phyloP scores from a whole-genome alignment of 1,139 yeast genomes.

The Geotrichum klebahnii region DNA sequence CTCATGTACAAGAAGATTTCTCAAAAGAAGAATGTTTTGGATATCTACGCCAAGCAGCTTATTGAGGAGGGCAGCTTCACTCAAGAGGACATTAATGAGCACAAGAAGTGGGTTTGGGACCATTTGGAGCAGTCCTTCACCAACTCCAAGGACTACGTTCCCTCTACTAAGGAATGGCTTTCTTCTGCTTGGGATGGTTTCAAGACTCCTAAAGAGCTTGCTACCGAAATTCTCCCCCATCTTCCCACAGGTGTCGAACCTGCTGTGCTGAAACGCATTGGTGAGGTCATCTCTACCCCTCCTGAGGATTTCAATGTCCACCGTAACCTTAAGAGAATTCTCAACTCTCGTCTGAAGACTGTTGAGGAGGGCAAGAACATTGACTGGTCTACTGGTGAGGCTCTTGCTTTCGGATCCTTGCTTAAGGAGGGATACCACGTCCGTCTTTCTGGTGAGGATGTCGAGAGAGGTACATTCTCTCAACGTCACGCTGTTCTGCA shows the following conservation, averaged over 20 bases:
- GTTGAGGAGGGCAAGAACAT: constrained; percentile 88
- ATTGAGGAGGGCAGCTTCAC: constrained; percentile 85
- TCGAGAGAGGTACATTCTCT: constrained; percentile 99
- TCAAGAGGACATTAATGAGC: constrained; percentile 85
- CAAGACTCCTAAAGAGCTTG: constrained; percentile 95
- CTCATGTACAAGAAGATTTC: constrained; percentile 90
- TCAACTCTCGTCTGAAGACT: constrained; percentile 80
- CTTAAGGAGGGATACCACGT: constrained; percentile 92
- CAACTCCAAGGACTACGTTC: constrained; percentile 83
- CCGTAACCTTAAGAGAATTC: constrained; percentile 92
- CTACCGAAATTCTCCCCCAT: constrained; percentile 92
- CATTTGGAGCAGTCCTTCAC: constrained; percentile 82
- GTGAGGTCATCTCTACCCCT: constrained; percentile 71
- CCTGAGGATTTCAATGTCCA: constrained; percentile 87
- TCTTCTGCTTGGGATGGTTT: constrained; percentile 99
- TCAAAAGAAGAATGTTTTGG: constrained; percentile 81
- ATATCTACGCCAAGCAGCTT: constrained; percentile 75
- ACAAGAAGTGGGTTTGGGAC: constrained; percentile 97
- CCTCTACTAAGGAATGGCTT: constrained; percentile 95
- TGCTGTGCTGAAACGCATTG: constrained; percentile 67
- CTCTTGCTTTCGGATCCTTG: constrained; percentile 91
- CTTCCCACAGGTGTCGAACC: constrained; percentile 90
- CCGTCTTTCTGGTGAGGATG: constrained; percentile 98
- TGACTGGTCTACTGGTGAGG: constrained; percentile 99
- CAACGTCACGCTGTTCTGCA: constrained; percentile 99